Evolutionary conservation across 306 rosid genomes (phyloP), one percentile per base, ranked within the genome.

Genomic region (Casuarina glauca): DNA sequence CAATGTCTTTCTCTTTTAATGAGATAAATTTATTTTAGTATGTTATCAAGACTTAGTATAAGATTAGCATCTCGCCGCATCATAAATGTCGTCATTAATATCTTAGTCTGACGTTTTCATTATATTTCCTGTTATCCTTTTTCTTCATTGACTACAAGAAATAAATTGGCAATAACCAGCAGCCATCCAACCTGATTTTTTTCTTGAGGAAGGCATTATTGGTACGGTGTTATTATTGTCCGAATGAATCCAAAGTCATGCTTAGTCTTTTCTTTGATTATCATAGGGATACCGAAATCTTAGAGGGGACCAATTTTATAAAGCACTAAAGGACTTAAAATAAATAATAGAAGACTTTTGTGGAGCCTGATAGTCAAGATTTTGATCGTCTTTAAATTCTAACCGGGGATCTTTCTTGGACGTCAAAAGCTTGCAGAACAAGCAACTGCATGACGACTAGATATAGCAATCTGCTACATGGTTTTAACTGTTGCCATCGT

Each of bases 381-480:
- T 39, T 42, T 19, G 5, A 20, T 26, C 42, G 17, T 6, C 42
- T 67, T 63, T 1, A n/a, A 67, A 16, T 44, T 67, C 50, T 42
- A 0, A 9, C 9, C 15, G 3, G 35, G 42, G 3, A 67, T 41
- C n/a, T 17, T n/a, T 67, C 43, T 17, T 26, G 32, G 3, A 58
- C 5, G 0, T 20, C 64, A 26, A 67, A n/a, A 42, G 26, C 50
- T 42, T 16, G 32, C 35, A 67, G 11, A n/a, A 67, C 50, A 67
- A 67, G 51, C 71, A 67, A 67, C 42, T 42, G 71, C 32, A 42
- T 75, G 62, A 62, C 13, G 49, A 57, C 54, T 35, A 4, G 19
- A 50, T 41, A 26, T 64, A 26, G 48, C 41, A n/a, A 32, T 73
- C 67, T 0, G 9, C 17, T 55, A 19, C 68, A 42, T 55, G 48